These are phyloP conservation scores for Sclerotinia trifoliorum DNA, from an alignment of 2,329 filamentous ascomycete genomes.

Conservation along the genomic window DNA sequence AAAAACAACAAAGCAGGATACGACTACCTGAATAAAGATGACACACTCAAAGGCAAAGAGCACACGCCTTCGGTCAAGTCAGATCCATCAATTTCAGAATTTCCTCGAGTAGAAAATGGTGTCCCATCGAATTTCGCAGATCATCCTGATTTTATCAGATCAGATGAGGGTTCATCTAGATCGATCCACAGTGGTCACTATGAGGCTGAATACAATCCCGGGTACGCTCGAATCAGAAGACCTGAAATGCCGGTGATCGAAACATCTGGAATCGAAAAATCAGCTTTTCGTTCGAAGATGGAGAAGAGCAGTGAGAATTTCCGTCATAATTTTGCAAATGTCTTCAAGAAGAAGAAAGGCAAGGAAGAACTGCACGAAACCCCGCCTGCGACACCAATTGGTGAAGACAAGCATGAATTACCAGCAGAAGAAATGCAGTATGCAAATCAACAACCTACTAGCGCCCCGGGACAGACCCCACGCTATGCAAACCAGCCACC, in stretches of 20 bases:
- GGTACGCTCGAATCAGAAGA: conserved; percentile 20
- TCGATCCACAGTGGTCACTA: conserved; percentile 1
- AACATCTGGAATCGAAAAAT: conserved; percentile 20
- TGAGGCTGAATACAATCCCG: not conserved
- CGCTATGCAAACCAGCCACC: not conserved
- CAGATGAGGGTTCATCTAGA: conserved; percentile 3
- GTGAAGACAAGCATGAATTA: conserved; percentile 1
- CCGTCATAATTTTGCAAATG: conserved; percentile 14
- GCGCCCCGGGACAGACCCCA: not conserved
- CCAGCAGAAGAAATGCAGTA: not conserved
- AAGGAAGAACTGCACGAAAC: conserved; percentile 4
- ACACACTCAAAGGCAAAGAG: conserved; percentile 13
- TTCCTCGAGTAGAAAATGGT: not conserved
- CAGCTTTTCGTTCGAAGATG: conserved; percentile 17
- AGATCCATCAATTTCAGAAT: conserved; percentile 13
- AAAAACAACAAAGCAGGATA: conserved; percentile 31
- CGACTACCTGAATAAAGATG: conserved; percentile 17
- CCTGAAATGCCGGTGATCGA: conserved; percentile 20
- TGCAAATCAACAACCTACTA: not conserved
- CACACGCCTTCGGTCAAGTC: conserved; percentile 7
- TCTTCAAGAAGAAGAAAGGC: conserved; percentile 23
- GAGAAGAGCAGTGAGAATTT: conserved; percentile 21
- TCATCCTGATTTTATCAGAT: conserved; percentile 11
- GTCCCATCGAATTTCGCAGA: not conserved
- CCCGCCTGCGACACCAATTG: conserved; percentile 8